These are phyloP conservation scores for Picochlorum sp. DNA, from an alignment of 139 green algal species.

Conservation along the genomic window DNA sequence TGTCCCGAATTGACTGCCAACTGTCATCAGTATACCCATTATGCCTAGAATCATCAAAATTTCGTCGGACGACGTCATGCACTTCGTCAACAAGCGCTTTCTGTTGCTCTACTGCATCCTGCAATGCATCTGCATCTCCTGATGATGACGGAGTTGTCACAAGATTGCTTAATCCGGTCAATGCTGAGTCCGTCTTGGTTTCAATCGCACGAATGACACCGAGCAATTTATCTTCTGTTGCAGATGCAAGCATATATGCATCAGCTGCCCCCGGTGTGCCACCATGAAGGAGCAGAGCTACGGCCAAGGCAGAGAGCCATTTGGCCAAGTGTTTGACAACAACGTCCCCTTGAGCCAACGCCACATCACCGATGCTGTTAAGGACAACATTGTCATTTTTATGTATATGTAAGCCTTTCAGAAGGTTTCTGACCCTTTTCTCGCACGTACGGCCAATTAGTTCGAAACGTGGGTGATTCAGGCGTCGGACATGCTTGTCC, in stretches of 20 bases:
- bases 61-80: slow-evolving; percentile 60
- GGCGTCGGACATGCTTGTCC: too few species aligned
- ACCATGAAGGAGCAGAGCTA: background rate
- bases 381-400: too few species aligned
- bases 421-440: too few species aligned
- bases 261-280: background rate
- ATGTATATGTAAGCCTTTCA: too few species aligned
- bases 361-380: too few species aligned
- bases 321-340: background rate
- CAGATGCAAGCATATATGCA: slow-evolving; percentile 9
- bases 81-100: slow-evolving; percentile 48
- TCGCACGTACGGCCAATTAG: too few species aligned
- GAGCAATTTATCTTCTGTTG: slow-evolving; percentile 25
- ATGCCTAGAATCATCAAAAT: slow-evolving; percentile 62
- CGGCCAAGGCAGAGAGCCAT: slow-evolving; percentile 1
- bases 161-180: background rate
- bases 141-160: background rate
- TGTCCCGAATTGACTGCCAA: slow-evolving; percentile 34
- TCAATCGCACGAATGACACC: slow-evolving; percentile 17
- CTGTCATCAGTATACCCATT: slow-evolving; percentile 38
- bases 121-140: background rate
- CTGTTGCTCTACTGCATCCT: background rate
- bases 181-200: slow-evolving; percentile 10
- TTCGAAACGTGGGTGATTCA: too few species aligned
- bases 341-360: background rate